Base-by-base conservation (phyloP, 306 rosid species). In the Acacia confusa region DNA sequence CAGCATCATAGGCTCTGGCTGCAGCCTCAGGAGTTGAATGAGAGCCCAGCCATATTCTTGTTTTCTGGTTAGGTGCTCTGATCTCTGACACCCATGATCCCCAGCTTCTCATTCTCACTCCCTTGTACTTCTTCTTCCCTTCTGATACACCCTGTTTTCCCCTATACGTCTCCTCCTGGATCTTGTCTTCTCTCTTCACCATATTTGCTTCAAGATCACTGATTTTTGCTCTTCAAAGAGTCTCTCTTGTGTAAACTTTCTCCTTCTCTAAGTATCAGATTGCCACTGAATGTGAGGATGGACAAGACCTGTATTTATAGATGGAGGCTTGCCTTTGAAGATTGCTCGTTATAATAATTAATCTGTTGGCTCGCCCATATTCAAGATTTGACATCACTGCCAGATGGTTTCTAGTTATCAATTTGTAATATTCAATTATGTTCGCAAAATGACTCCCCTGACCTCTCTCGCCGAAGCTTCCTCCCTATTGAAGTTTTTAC, bases 21-120 rank as follows among this genome's bases (percentile, higher is more conserved):
- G 99, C 99, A 1, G 99, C 99, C 69, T 96, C 99, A 16, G 99
- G 80, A 0, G 97, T 96, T 9, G 99, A 93, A 74, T 96, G 93
- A 44, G 99, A 96, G 4, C 99, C 99, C 17, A 96, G 61, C 99
- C 99, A 96, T 19, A 96, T 96, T 85, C 99, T 93, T 77, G 98
- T 92, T 79, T 96, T 96, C 67, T 96, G 98, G 78, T 92, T 93
- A 43, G 99, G 99, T 69, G 99, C 97, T 74, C 99, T 89, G 41
- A 96, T 91, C 91, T 96, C 99, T 12, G 99, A 93, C 0, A 96
- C 99, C 94, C 93, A 96, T 22, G 99, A 96, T 0, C 99, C 99
- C 99, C 99, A 96, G 48, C 92, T 93, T 68, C 99, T 93, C 98
- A 93, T 96, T 87, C 99, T 92, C 25, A 96, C 99, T 80, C 99